Percentiles rank a stretch among this genome's conserved stretches.
These are phyloP conservation scores for Penicillium thymicola DNA, from an alignment of 2,329 filamentous ascomycete species.

Conservation along the genomic window DNA sequence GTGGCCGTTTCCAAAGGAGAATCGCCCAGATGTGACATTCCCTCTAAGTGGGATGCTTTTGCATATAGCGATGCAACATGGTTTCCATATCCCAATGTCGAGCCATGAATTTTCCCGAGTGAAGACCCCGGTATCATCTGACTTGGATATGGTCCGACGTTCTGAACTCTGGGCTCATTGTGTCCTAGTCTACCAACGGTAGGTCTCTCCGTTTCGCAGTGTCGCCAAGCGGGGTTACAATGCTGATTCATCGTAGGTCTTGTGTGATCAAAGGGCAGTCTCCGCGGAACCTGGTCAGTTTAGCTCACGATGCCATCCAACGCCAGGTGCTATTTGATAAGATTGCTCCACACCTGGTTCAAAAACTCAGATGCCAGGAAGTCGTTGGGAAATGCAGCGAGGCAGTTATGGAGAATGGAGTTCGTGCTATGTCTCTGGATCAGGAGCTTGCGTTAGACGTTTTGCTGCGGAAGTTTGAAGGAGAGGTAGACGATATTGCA, in stretches of 20 bases:
- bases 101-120: slow-evolving; percentile 42
- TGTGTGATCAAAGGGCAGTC: slow-evolving; percentile 40
- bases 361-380: slow-evolving; percentile 40
- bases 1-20: slow-evolving; percentile 42
- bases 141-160: slow-evolving; percentile 36
- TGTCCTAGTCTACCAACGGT: slow-evolving; percentile 42
- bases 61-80: slow-evolving; percentile 45
- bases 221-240: neutral
- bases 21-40: slow-evolving; percentile 35
- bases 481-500: slow-evolving; percentile 37
- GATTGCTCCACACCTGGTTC: slow-evolving; percentile 33
- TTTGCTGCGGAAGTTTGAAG: slow-evolving; percentile 37
- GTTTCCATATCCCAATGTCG: slow-evolving; percentile 42
- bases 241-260: slow-evolving; percentile 24
- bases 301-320: slow-evolving; percentile 37
- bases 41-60: slow-evolving; percentile 37
- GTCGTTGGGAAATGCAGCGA: slow-evolving; percentile 36
- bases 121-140: slow-evolving; percentile 29
- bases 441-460: slow-evolving; percentile 40
- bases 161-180: slow-evolving; percentile 43
- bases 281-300: slow-evolving; percentile 32
- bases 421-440: slow-evolving; percentile 37
- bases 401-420: slow-evolving; percentile 37
- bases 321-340: slow-evolving; percentile 34
- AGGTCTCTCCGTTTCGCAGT: neutral